A percentile compares a stretch with the other conserved stretches of the same genome.
Conservation (phyloP, 2,329 filamentous ascomycete genomes). For the Epichloe gansuensis region DNA sequence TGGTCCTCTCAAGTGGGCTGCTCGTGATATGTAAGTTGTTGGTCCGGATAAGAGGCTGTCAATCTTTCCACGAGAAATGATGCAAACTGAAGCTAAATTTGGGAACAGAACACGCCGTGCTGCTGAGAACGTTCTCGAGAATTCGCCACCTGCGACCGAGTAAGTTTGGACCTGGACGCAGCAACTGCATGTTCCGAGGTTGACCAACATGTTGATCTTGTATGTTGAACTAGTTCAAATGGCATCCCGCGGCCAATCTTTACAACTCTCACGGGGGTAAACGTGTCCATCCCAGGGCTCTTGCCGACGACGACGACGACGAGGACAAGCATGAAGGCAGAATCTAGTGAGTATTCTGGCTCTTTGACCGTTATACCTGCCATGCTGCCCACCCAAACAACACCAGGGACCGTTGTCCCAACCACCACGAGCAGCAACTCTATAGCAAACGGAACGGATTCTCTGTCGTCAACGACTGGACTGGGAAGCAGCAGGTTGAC, state of each 20-base stretch:
- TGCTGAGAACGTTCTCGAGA: background rate
- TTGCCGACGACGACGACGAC: background rate
- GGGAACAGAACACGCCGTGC: constrained; percentile 11
- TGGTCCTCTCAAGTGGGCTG: constrained; percentile 23
- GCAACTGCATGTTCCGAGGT: no score
- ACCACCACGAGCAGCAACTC: background rate
- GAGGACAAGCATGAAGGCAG: background rate
- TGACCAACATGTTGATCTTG: background rate
- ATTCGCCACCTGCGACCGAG: background rate
- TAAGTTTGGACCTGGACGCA: background rate
- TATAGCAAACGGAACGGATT: background rate
- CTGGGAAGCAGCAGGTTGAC: background rate
- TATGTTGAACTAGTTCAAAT: background rate
- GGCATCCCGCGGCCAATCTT: background rate
- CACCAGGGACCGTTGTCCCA: background rate
- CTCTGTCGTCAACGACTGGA: background rate
- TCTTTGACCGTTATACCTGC: background rate
- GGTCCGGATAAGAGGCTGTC: background rate
- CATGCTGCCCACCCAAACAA: background rate
- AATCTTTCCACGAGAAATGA: background rate
- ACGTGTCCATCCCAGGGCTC: background rate
- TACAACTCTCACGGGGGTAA: background rate
- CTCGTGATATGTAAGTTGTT: constrained; percentile 18
- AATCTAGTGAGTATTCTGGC: background rate
- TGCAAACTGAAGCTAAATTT: constrained; percentile 6